Evolutionary conservation across 768 basidiomycete genomes (phyloP), one percentile per base, ranked within the genome.

Genomic region (Lentinula aciculospora): DNA sequence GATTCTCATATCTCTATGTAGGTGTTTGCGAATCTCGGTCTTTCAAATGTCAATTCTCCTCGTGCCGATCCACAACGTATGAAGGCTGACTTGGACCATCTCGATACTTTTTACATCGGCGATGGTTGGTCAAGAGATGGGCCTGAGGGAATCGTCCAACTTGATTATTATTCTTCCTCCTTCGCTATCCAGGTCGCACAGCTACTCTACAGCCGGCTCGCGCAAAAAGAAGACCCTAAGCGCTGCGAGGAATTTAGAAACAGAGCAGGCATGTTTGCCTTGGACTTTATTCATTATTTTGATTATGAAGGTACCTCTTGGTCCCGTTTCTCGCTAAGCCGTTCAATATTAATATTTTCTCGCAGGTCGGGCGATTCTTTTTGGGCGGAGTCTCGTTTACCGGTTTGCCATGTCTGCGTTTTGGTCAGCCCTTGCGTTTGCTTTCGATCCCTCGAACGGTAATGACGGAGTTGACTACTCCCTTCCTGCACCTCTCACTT

Each of bases 371-470:
- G 85, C 82, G 0, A 84, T 89, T 61, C 83, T 88, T 1, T 92
- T 89, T 62, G 89, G 88, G 7, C 72, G 89, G 51, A 88, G 86
- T 60, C 76, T 89, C 73, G 85, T 85, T 3, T 90, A 90, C 65
- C 80, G 89, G 44, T 89, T 87, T 65, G 88, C 88, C n/a, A 85
- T 88, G 86, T 83, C 87, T 13, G 83, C 88, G 4, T 88, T 89
- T 69, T 89, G 88, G 81, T 84, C 85, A 10, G 86, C 86, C 3
- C 66, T 89, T 32, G 86, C 86, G 1, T 86, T 87, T 62, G 87
- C 88, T 2, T 82, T 57, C 12, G 45, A 37, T 23, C 87, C 62
- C 77, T 87, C 25, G 81, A 34, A 39, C 13, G 25, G 51, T 36
- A 25, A 25, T 39, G 32, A 25, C 25, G 51, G 51, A 25, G 51